A percentile compares a stretch with the other conserved stretches of the same genome.
Evolutionary conservation across 2,329 filamentous ascomycete genomes (phyloP).

Genomic region (Talaromyces sp.): DNA sequence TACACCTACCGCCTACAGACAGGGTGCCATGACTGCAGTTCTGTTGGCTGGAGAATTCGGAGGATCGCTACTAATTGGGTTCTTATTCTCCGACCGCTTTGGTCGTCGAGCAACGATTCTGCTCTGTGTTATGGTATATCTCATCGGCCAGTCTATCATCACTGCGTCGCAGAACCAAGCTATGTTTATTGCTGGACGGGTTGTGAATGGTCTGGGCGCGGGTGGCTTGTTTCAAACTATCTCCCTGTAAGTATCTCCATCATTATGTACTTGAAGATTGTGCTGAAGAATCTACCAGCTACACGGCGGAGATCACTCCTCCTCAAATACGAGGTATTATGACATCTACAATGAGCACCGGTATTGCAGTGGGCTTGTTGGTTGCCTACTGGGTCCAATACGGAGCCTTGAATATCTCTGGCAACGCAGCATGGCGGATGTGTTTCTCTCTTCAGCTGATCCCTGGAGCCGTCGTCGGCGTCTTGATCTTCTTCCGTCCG

Average conservation of each 20-base stretch:
- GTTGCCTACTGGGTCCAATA: background rate
- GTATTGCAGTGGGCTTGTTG: background rate
- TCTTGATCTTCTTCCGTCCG: background rate
- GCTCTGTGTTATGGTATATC: background rate
- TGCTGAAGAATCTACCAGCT: background rate
- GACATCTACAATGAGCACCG: background rate
- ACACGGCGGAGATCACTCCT: background rate
- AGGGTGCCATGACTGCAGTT: background rate
- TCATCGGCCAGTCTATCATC: background rate
- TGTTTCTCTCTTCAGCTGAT: background rate
- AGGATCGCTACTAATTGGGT: background rate
- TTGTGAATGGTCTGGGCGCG: background rate
- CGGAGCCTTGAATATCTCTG: background rate
- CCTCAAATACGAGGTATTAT: background rate
- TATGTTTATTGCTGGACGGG: background rate
- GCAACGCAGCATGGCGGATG: background rate
- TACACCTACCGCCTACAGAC: background rate
- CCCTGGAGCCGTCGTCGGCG: background rate
- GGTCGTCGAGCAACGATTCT: background rate
- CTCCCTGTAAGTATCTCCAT: background rate
- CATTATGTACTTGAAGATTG: background rate
- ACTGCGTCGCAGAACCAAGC: background rate
- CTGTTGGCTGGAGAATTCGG: background rate
- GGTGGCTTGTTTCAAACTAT: background rate
- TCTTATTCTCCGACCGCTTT: background rate